These are phyloP conservation scores for Tetraselmis chui DNA, from an alignment of 139 green algal species.

Conservation along the genomic window DNA sequence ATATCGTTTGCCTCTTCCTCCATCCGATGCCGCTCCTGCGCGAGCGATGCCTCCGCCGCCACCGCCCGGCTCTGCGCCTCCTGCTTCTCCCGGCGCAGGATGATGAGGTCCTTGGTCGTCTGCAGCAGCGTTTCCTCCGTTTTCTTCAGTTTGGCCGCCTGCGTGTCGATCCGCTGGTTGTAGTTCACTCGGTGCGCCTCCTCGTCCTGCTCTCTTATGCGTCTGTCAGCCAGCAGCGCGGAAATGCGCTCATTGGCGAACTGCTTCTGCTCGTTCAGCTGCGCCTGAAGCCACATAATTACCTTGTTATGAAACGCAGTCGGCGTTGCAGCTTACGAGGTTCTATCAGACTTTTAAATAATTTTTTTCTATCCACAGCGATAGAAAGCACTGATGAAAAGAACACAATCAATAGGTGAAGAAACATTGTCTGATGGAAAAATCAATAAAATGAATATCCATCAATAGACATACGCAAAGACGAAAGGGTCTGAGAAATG, in stretches of 20 bases:
- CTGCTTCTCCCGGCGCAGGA: constrained; percentile 48
- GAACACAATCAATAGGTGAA: no score
- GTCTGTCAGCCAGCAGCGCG: constrained; percentile 68
- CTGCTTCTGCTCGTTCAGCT: constrained; percentile 75
- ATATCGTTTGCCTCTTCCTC: background rate
- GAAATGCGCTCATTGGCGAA: constrained; percentile 64
- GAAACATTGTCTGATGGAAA: no score
- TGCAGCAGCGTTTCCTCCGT: constrained; percentile 61
- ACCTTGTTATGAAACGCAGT: no score
- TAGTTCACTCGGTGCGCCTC: constrained; percentile 28
- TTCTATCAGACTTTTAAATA: no score
- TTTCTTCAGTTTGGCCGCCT: constrained; percentile 41
- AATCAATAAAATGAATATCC: no score
- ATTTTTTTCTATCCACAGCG: no score
- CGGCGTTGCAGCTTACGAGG: no score
- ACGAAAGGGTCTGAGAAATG: no score
- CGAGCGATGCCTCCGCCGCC: constrained; percentile 29
- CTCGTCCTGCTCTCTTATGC: constrained; percentile 64
- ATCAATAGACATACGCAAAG: no score
- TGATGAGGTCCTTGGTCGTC: constrained; percentile 73
- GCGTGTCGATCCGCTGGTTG: constrained; percentile 29
- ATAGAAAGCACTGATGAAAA: no score
- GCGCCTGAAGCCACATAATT: no score
- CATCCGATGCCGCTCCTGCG: constrained; percentile 16
- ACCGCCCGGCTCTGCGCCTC: constrained; percentile 41